Evolutionary conservation across 1,139 yeast genomes (phyloP).

Genomic region (Martiniozyma asiatica): DNA sequence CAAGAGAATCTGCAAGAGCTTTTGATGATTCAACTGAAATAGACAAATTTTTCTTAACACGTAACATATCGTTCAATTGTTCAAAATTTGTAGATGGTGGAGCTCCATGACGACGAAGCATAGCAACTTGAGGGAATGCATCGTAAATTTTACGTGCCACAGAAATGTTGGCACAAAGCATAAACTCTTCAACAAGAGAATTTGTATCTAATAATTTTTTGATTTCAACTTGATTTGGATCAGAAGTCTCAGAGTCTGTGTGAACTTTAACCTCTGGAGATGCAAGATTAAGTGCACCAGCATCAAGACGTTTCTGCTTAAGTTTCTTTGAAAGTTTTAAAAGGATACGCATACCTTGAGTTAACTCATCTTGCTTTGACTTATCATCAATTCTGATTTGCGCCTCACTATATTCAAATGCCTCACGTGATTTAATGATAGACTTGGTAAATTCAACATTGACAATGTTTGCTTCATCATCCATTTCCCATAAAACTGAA

Average conservation of each 20-base stretch:
- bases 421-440: constrained; percentile 82
- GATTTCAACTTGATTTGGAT: constrained; percentile 91
- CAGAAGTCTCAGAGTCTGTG: constrained; percentile 94
- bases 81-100: constrained; percentile 95
- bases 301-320: constrained; percentile 76
- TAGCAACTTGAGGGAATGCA: constrained; percentile 94
- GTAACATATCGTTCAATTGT: constrained; percentile 73
- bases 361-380: constrained; percentile 68
- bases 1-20: constrained; percentile 88
- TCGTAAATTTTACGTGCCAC: constrained; percentile 90
- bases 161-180: constrained; percentile 93
- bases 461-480: constrained; percentile 77
- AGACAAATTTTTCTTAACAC: constrained; percentile 69
- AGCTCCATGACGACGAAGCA: constrained; percentile 92
- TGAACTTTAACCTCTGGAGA: constrained; percentile 97
- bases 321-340: constrained; percentile 67
- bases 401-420: constrained; percentile 90
- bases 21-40: constrained; percentile 78
- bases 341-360: constrained; percentile 79
- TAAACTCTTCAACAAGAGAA: constrained; percentile 94
- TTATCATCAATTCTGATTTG: constrained; percentile 82
- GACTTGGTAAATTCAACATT: constrained; percentile 75
- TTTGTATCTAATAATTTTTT: constrained; percentile 82
- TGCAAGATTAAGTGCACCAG: constrained; percentile 94
- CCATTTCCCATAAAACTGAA: constrained; percentile 92